Percentiles rank a stretch among this genome's conserved stretches.
Conservation (phyloP, 192 early-diverging fungal genomes). For the Dissophora ornata region DNA sequence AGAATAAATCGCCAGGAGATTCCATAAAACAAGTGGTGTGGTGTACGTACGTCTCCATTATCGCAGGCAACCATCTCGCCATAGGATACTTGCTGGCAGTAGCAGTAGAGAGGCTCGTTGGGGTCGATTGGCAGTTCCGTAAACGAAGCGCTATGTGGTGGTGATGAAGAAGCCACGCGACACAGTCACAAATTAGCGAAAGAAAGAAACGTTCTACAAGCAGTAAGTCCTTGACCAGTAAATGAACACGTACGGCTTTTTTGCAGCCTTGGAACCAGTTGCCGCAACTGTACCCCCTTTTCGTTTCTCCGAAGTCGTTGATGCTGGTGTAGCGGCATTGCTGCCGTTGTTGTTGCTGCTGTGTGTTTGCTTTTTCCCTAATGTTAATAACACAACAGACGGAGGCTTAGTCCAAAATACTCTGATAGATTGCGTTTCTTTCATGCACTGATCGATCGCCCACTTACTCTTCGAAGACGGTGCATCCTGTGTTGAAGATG, state of each 20-base stretch:
- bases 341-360: conserved; percentile 13
- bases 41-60: conserved; percentile 84
- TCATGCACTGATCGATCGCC: neutral
- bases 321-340: conserved; percentile 19
- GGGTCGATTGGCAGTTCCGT: conserved; percentile 90
- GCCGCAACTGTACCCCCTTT: conserved; percentile 15
- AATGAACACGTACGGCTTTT: conserved; percentile 43
- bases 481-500: conserved; percentile 27
- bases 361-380: conserved; percentile 54
- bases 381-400: too few species aligned
- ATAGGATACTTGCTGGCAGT: conserved; percentile 94
- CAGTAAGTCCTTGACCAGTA: neutral
- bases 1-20: too few species aligned
- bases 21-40: too few species aligned
- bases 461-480: conserved; percentile 56
- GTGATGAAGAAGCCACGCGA: too few species aligned
- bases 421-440: neutral
- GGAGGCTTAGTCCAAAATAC: too few species aligned
- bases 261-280: conserved; percentile 25
- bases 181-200: too few species aligned
- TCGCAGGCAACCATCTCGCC: conserved; percentile 98
- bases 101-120: conserved; percentile 96
- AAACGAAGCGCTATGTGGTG: conserved; percentile 31
- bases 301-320: conserved; percentile 31
- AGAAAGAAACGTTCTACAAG: too few species aligned